A percentile compares a stretch with the other conserved stretches of the same genome.
Evolutionary conservation across 2,329 filamentous ascomycete genomes (phyloP).

Genomic region (Trichoderma afroharzianum): DNA sequence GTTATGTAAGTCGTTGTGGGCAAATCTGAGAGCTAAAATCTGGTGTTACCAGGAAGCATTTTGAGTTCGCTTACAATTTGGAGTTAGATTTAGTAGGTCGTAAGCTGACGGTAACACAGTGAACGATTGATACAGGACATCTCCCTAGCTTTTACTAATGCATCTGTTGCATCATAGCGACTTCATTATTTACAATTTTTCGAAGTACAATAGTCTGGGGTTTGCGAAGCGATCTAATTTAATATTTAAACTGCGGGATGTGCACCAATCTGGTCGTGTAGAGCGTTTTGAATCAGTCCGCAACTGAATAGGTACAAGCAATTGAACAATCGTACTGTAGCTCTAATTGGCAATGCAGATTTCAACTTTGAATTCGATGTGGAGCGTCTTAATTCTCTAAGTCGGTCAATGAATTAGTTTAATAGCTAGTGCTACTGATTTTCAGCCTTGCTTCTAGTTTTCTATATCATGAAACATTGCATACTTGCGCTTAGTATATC

Average conservation of each 20-base stretch:
- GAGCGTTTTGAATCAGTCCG: not conserved
- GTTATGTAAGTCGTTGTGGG: not conserved
- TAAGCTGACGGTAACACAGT: not conserved
- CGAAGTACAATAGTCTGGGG: accelerated
- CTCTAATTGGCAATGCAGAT: not conserved
- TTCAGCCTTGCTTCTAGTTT: not conserved
- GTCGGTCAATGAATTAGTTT: not conserved
- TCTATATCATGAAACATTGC: not conserved
- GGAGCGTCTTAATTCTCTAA: not conserved
- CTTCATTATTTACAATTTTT: not conserved
- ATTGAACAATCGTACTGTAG: not conserved
- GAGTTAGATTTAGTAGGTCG: not conserved
- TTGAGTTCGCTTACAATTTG: not conserved
- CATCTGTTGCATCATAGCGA: not conserved
- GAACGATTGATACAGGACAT: not conserved
- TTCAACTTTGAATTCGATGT: not conserved
- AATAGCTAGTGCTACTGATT: not conserved
- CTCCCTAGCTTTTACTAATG: not conserved
- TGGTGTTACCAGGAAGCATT: not conserved
- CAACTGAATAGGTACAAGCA: too few relatives aligned
- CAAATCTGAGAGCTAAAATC: not conserved
- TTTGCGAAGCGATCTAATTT: not conserved
- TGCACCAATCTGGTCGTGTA: not conserved
- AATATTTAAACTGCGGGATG: not conserved
- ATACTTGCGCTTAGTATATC: not conserved